These are phyloP conservation scores for Eutrema heterophyllum DNA, from an alignment of 345 rosid species.

Conservation along the genomic window DNA sequence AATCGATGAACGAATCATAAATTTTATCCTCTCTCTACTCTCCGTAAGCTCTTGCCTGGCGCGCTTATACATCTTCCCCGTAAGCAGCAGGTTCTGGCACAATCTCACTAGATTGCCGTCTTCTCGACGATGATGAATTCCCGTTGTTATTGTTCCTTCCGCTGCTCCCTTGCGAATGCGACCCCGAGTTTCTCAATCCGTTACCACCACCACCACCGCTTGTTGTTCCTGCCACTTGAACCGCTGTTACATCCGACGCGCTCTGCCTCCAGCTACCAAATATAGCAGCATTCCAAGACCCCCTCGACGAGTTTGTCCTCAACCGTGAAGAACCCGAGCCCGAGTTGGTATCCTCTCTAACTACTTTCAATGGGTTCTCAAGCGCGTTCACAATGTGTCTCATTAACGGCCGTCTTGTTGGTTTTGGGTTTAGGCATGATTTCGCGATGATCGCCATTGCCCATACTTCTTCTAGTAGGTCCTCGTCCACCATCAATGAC, in stretches of 20 bases:
- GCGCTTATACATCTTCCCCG: slow-evolving; percentile 45
- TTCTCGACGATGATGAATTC: slow-evolving; percentile 75
- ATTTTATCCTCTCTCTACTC: not conserved
- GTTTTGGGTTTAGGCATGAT: slow-evolving; percentile 94
- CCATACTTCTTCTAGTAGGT: slow-evolving; percentile 96
- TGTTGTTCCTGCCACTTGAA: slow-evolving; percentile 41
- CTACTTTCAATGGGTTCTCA: slow-evolving; percentile 87
- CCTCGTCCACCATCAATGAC: slow-evolving; percentile 82
- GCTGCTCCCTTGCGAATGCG: slow-evolving; percentile 80
- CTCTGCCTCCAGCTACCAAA: slow-evolving; percentile 98
- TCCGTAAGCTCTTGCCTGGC: not conserved
- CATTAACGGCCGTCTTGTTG: slow-evolving; percentile 88
- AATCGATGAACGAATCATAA: slow-evolving; percentile 47
- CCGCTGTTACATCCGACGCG: slow-evolving; percentile 65
- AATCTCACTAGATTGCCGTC: slow-evolving; percentile 76
- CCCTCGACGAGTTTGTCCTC: slow-evolving; percentile 79
- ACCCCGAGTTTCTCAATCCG: slow-evolving; percentile 74
- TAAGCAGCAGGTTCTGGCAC: slow-evolving; percentile 64
- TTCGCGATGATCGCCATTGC: slow-evolving; percentile 96
- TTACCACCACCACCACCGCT: slow-evolving; percentile 48
- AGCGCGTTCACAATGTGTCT: slow-evolving; percentile 87
- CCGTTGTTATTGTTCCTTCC: slow-evolving; percentile 49
- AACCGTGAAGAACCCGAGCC: slow-evolving; percentile 64
- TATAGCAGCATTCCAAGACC: slow-evolving; percentile 90
- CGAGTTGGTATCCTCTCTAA: slow-evolving; percentile 63